Evolutionary conservation across 306 rosid species (phyloP), one percentile per base, ranked within the genome.

Genomic region (Trifolium dubium): DNA sequence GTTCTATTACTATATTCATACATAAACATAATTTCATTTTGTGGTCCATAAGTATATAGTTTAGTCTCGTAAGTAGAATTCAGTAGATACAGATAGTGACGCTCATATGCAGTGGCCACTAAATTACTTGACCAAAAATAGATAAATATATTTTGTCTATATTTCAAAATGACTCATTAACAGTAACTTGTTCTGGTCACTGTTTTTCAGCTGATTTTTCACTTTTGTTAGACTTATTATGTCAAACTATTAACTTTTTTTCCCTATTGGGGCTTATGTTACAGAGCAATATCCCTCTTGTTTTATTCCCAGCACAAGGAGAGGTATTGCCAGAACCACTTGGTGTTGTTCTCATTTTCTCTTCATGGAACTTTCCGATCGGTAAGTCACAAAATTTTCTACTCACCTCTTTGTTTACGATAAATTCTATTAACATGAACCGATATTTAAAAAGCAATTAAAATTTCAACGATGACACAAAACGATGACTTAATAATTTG

Each of bases 301-400:
- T 85, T 50, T 83, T 93, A 80, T 89, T 85, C 79, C 98, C 97
- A 2, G 87, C 90, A 28, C 87, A 59, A 46, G 98, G 84, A 77
- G 86, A 89, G 72, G 80, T 89, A 60, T 28, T 89, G 63, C 67
- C 98, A 1, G 97, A 93, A 55, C 97, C 98, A 10, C 87, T 89
- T 51, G 98, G 98, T 8, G 85, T 89, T 6, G 92, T 93, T 81
- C 96, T 93, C 75, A 83, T 93, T 71, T 80, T 93, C 80, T 68
- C 94, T 4, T 79, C 96, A 32, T 93, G 98, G 98, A 93, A 93
- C 83, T 88, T 89, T 85, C 98, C 97, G 43, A 70, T 93, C 30
- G 47, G 98, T 93, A 89, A 91, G 98, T 83, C 55, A 23, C 5
- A 9, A 15, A 77, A 62, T 77, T 61, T 58, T 40, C 67, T 51